Evolutionary conservation across 2,329 filamentous ascomycete species (phyloP).

Genomic region (Aspergillus tubingensis): DNA sequence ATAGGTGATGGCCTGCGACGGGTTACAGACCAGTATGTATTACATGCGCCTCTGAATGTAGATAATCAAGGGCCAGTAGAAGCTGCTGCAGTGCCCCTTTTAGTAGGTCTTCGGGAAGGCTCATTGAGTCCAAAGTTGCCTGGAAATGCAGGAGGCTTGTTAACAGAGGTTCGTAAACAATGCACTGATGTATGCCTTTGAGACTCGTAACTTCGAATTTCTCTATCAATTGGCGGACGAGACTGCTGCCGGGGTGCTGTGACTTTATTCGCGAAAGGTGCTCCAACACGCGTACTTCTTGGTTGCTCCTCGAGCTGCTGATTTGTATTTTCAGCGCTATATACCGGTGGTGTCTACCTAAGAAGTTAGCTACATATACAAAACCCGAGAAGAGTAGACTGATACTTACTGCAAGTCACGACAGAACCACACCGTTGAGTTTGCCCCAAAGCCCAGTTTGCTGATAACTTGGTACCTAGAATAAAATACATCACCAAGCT

Average conservation of each 20-base stretch:
- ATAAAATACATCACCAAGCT: too few relatives aligned
- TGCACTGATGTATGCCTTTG: conserved; percentile 9
- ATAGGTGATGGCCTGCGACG: background rate
- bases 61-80: conserved; percentile 23
- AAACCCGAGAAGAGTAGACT: background rate
- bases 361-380: too few relatives aligned
- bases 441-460: too few relatives aligned
- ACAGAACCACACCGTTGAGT: background rate
- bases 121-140: conserved; percentile 8
- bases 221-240: conserved; percentile 6
- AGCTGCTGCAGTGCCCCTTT: conserved; percentile 15
- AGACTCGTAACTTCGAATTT: conserved; percentile 7
- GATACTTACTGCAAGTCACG: background rate
- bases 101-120: conserved; percentile 8
- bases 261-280: background rate
- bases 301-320: background rate
- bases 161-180: conserved; percentile 9
- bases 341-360: background rate
- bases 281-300: background rate
- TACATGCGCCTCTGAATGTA: conserved; percentile 22
- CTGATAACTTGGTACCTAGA: too few relatives aligned
- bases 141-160: conserved; percentile 15
- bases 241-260: background rate
- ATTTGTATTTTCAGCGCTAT: background rate
- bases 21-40: conserved; percentile 23